phyloP scores from a whole-genome alignment of 2,329 filamentous ascomycete genomes.

The Penicillium sp. region DNA sequence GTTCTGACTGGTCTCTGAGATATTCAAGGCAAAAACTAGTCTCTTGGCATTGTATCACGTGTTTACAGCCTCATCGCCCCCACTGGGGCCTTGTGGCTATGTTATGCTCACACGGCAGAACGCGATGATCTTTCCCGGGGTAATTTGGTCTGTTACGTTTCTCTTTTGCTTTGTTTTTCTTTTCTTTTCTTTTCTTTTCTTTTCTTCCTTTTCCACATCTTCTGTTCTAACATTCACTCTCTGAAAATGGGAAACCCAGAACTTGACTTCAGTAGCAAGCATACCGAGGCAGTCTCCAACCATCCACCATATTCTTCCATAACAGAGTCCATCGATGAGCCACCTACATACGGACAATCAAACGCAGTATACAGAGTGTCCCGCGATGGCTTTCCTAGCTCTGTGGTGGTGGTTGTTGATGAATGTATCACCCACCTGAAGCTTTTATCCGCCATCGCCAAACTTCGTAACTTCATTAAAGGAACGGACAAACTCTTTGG shows the following conservation, averaged over 20 bases:
- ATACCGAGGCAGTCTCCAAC: background rate
- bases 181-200: no score
- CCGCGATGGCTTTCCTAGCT: background rate
- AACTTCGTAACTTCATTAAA: background rate
- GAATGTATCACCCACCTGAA: constrained; percentile 1
- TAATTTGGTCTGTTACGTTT: background rate
- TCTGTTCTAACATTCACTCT: background rate
- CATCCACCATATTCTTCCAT: background rate
- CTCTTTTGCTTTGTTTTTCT: background rate
- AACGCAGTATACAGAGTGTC: background rate
- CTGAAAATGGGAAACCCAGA: background rate
- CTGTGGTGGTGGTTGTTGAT: background rate
- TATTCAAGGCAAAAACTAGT: background rate
- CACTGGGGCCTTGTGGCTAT: background rate
- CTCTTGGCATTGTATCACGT: background rate
- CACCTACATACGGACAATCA: background rate
- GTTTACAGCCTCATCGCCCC: background rate
- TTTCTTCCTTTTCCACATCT: no score
- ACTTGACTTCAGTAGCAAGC: background rate
- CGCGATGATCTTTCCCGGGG: background rate
- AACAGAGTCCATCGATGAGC: background rate
- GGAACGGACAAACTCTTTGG: constrained; percentile 1
- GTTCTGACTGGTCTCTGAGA: background rate
- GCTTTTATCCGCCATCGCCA: background rate
- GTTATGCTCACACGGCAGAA: background rate